Base-by-base conservation (phyloP, 345 rosid species). In the Fremontodendron californicum region DNA sequence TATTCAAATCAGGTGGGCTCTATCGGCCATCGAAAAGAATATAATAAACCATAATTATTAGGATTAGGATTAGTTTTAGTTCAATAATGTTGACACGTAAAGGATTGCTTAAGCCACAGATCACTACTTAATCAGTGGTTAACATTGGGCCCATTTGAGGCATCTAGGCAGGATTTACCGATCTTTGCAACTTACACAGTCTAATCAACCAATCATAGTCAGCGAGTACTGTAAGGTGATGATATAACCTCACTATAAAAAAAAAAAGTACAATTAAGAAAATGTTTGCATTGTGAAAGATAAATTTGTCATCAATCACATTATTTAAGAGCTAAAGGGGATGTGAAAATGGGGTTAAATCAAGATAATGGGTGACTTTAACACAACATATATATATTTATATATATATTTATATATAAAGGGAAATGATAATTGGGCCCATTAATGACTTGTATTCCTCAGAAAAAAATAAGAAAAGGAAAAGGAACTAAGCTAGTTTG, bases 361-460 rank as follows among this genome's bases (percentile, higher is more conserved):
- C 46, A 78, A 80, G 76, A 61, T 67, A 65, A 67, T 55, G 63
- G 55, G 45, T 42, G 35, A 12, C 76, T 79, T 81, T 70, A 80
- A 76, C 63, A 70, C 49, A 39, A 40, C 63, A 79, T 10, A 60
- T 4, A n/a, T n/a, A n/a, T n/a, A n/a, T n/a, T n/a, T n/a, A n/a
- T n/a, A n/a, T n/a, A n/a, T n/a, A n/a, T n/a, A n/a, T n/a, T n/a
- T n/a, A n/a, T n/a, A n/a, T n/a, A 57, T n/a, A 58, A 15, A 52
- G 51, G 46, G 72, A 23, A 75, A 43, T 64, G 21, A 75, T 73
- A 64, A 45, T 27, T 15, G 81, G 86, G 82, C 85, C 84, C 85
- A 78, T 73, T 67, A 52, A n/a, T 74, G 61, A 71, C 78, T 81
- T 79, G 49, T 68, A 62, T 37, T 75, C 25, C 75, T 58, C 71